Evolutionary conservation across 208 protist species (phyloP).

Genomic region (Crithidia bombi): DNA sequence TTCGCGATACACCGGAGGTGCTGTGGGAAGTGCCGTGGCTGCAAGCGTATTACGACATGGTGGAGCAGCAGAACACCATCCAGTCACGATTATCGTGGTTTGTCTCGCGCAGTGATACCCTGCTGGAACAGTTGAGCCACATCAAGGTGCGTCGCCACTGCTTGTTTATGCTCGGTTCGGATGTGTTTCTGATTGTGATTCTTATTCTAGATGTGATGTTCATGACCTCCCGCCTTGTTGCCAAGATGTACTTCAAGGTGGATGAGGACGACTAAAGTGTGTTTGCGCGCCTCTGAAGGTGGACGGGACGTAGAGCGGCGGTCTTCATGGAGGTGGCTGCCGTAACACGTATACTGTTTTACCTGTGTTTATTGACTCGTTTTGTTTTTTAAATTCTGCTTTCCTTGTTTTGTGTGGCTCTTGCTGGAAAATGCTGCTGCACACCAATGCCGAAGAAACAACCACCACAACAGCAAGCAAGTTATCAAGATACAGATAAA

Average conservation of each 20-base stretch:
- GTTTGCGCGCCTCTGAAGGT: neutral
- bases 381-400: too few species aligned
- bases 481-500: too few species aligned
- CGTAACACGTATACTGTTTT: too few species aligned
- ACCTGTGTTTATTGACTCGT: too few species aligned
- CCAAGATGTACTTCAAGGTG: constrained; percentile 63
- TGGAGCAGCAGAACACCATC: constrained; percentile 58
- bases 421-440: too few species aligned
- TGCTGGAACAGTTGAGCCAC: constrained; percentile 65
- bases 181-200: constrained; percentile 77
- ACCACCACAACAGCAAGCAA: too few species aligned
- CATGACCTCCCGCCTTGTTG: constrained; percentile 55
- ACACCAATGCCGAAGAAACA: too few species aligned
- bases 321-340: too few species aligned
- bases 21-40: constrained; percentile 81
- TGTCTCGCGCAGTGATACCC: constrained; percentile 58
- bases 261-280: neutral
- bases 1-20: constrained; percentile 68
- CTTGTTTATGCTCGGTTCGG: constrained; percentile 80
- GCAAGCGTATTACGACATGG: constrained; percentile 60
- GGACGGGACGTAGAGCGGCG: too few species aligned
- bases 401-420: too few species aligned
- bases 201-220: constrained; percentile 66
- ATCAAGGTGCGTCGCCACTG: constrained; percentile 62
- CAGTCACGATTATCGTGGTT: constrained; percentile 67